Evolutionary conservation across 805 yeast genomes (phyloP).

Genomic region (Candida yuanshanica): DNA sequence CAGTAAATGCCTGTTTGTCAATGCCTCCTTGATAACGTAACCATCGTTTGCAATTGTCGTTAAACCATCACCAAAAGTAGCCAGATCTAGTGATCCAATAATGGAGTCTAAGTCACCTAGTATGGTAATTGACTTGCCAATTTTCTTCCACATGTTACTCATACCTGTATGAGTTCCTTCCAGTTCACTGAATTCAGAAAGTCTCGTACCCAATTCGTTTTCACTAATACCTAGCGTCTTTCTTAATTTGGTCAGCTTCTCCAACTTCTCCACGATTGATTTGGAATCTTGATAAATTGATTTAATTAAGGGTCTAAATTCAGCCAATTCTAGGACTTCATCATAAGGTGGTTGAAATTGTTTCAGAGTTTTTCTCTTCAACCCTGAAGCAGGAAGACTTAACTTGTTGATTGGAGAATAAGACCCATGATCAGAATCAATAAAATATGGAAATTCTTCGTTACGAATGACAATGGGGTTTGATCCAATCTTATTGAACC

Average conservation of each 20-base stretch:
- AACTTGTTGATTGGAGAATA: constrained; percentile 46
- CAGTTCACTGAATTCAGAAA: constrained; percentile 33
- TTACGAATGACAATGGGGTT: constrained; percentile 82
- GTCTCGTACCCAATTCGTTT: constrained; percentile 42
- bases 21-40: constrained; percentile 83
- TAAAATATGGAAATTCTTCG: constrained; percentile 81
- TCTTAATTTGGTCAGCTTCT: constrained; percentile 42
- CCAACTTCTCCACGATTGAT: constrained; percentile 48
- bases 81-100: constrained; percentile 65
- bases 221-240: constrained; percentile 49
- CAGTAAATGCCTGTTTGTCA: constrained; percentile 85
- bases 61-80: constrained; percentile 72
- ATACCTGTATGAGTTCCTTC: constrained; percentile 64
- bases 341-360: constrained; percentile 92
- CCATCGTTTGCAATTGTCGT: constrained; percentile 64
- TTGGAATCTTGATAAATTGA: constrained; percentile 56
- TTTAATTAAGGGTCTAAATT: constrained; percentile 83
- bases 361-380: constrained; percentile 83
- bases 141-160: constrained; percentile 71
- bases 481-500: constrained; percentile 71
- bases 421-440: constrained; percentile 66
- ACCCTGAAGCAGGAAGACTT: constrained; percentile 72
- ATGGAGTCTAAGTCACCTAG: constrained; percentile 75
- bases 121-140: constrained; percentile 61
- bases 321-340: constrained; percentile 72